phyloP scores from a whole-genome alignment of 1,284 basidiomycete species.

The Moesziomyces sp. region DNA sequence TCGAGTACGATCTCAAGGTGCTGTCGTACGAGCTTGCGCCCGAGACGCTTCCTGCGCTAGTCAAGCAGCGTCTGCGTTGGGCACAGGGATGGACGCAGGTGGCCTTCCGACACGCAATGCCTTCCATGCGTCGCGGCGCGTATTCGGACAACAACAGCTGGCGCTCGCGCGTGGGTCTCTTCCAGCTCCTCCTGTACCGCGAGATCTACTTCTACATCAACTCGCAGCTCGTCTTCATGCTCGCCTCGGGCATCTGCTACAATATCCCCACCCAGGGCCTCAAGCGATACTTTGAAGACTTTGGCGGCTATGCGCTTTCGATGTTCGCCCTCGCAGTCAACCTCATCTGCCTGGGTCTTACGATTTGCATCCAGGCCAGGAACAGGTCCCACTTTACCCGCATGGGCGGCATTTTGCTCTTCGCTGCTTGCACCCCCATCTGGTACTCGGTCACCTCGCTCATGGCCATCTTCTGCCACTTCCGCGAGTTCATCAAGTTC shows the following conservation, averaged over 20 bases:
- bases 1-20: slow-evolving; percentile 60
- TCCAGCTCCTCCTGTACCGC: slow-evolving; percentile 56
- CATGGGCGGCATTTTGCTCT: slow-evolving; percentile 41
- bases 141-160: slow-evolving; percentile 50
- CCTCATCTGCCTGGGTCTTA: slow-evolving; percentile 44
- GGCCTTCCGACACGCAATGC: slow-evolving; percentile 52
- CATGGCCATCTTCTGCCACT: slow-evolving; percentile 59
- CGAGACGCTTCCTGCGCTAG: slow-evolving; percentile 50
- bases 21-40: slow-evolving; percentile 58
- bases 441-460: slow-evolving; percentile 53
- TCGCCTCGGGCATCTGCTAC: slow-evolving; percentile 48
- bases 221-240: slow-evolving; percentile 50
- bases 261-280: slow-evolving; percentile 44
- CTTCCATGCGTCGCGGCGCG: slow-evolving; percentile 51
- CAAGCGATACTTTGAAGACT: slow-evolving; percentile 44
- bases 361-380: slow-evolving; percentile 49
- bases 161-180: slow-evolving; percentile 51
- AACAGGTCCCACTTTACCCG: slow-evolving; percentile 52
- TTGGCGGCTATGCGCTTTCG: slow-evolving; percentile 46
- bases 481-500: slow-evolving; percentile 58
- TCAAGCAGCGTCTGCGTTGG: slow-evolving; percentile 61
- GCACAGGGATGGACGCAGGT: slow-evolving; percentile 64
- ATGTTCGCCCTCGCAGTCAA: slow-evolving; percentile 53
- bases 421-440: slow-evolving; percentile 48
- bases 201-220: slow-evolving; percentile 60